Percentiles rank a stretch among this genome's conserved stretches.
Evolutionary conservation across 2,329 filamentous ascomycete genomes (phyloP).

Genomic region (Penicillium crustosum): DNA sequence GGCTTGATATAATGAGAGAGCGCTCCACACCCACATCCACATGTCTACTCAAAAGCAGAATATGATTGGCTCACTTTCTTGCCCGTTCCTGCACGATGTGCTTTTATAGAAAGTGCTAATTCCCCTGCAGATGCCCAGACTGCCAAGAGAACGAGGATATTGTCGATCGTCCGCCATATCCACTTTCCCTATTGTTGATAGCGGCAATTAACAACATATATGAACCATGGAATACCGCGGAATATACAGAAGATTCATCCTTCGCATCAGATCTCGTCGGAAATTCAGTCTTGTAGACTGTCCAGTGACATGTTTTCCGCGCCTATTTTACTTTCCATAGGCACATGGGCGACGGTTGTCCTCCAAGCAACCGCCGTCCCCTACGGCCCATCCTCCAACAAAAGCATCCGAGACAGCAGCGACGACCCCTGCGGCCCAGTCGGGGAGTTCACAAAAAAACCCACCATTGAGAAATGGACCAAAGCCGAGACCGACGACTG

Average conservation of each 20-base stretch:
- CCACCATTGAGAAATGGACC: background rate
- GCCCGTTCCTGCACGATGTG: background rate
- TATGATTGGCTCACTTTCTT: background rate
- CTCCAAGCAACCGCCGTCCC: background rate
- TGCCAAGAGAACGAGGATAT: background rate
- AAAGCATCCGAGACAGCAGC: background rate
- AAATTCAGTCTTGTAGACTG: background rate
- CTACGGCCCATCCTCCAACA: background rate
- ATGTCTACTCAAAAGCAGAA: background rate
- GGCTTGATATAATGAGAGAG: background rate
- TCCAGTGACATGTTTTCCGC: background rate
- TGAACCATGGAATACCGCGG: background rate
- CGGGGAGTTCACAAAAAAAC: background rate
- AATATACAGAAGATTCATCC: background rate
- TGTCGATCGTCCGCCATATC: background rate
- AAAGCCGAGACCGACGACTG: background rate
- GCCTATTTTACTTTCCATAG: background rate
- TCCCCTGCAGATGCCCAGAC: background rate
- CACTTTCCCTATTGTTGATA: background rate
- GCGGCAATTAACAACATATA: background rate
- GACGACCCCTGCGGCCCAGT: background rate
- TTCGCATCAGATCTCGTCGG: background rate
- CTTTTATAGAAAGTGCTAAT: background rate
- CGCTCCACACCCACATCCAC: background rate
- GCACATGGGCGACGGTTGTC: background rate